Evolutionary conservation across 2,329 filamentous ascomycete species (phyloP).

Genomic region (Metarhizium brunneum): DNA sequence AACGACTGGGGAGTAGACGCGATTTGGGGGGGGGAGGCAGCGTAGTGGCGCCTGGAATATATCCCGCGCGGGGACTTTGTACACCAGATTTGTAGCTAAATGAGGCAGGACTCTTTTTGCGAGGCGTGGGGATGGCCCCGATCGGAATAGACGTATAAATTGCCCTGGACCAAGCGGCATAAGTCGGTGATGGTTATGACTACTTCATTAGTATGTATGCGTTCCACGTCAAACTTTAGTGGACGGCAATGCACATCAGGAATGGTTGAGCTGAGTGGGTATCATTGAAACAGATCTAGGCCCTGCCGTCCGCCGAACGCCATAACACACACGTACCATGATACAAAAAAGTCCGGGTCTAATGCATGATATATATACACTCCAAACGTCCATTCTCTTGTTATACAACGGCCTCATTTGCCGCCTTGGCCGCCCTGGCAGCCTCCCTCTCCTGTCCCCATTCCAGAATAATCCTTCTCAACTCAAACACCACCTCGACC

Average conservation of each 20-base stretch:
- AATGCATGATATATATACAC: background rate
- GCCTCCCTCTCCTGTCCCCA: constrained; percentile 29
- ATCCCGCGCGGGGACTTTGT: background rate
- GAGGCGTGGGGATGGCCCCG: background rate
- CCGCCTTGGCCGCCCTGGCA: constrained; percentile 11
- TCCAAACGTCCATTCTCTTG: background rate
- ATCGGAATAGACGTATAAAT: background rate
- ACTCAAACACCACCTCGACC: constrained; percentile 83
- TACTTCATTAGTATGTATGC: too few relatives aligned
- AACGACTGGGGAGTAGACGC: background rate
- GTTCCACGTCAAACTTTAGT: too few relatives aligned
- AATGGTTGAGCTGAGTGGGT: background rate
- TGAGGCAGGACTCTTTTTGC: background rate
- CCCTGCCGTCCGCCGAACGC: background rate
- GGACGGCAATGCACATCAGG: background rate
- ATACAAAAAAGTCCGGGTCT: background rate
- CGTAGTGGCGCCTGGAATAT: background rate
- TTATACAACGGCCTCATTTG: constrained; percentile 4
- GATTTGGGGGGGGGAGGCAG: background rate
- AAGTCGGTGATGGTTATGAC: too few relatives aligned
- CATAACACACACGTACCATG: background rate
- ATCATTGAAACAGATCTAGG: background rate
- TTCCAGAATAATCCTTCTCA: constrained; percentile 64
- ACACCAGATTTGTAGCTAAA: constrained; percentile 2
- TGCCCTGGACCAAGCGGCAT: background rate